phyloP scores from a whole-genome alignment of 2,329 filamentous ascomycete species.

The Fusarium austroafricanum region DNA sequence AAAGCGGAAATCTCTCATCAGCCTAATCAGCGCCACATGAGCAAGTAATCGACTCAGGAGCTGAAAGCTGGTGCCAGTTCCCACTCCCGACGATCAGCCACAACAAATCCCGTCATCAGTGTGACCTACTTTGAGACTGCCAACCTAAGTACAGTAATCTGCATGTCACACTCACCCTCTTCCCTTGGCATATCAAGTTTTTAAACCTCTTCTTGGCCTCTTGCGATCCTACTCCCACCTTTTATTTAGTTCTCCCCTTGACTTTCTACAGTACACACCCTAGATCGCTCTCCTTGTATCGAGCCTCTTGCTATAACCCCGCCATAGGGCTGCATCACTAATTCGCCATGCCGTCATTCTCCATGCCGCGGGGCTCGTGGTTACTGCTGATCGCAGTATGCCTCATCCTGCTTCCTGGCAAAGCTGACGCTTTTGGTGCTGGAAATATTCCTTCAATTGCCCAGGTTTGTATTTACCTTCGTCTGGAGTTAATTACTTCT shows the following conservation, averaged over 20 bases:
- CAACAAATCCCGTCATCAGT: slow-evolving; percentile 45
- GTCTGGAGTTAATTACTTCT: not conserved
- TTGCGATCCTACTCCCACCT: not conserved
- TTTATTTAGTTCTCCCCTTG: not conserved
- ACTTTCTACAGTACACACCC: not conserved
- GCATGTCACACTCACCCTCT: slow-evolving; percentile 14
- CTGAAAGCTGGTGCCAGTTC: slow-evolving; percentile 5
- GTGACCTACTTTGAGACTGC: slow-evolving; percentile 33
- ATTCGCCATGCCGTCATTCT: slow-evolving; percentile 60
- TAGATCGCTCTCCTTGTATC: not conserved
- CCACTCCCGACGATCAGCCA: slow-evolving; percentile 37
- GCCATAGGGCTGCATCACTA: slow-evolving; percentile 42
- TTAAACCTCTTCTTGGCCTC: slow-evolving; percentile 17
- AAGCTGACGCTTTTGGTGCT: slow-evolving; percentile 72
- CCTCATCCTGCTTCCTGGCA: slow-evolving; percentile 67
- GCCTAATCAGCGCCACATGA: slow-evolving; percentile 15
- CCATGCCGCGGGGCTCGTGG: slow-evolving; percentile 60
- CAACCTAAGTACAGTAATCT: slow-evolving; percentile 9
- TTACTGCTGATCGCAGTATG: slow-evolving; percentile 63
- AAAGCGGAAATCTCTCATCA: slow-evolving; percentile 24
- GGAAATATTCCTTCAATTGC: slow-evolving; percentile 77
- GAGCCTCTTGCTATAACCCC: slow-evolving; percentile 29
- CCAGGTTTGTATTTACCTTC: slow-evolving; percentile 49
- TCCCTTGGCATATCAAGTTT: slow-evolving; percentile 21
- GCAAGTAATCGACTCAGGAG: not conserved